Evolutionary conservation across 441 rosid genomes (phyloP), one percentile per base, ranked within the genome.

Genomic region (Flueggea neowawraea): DNA sequence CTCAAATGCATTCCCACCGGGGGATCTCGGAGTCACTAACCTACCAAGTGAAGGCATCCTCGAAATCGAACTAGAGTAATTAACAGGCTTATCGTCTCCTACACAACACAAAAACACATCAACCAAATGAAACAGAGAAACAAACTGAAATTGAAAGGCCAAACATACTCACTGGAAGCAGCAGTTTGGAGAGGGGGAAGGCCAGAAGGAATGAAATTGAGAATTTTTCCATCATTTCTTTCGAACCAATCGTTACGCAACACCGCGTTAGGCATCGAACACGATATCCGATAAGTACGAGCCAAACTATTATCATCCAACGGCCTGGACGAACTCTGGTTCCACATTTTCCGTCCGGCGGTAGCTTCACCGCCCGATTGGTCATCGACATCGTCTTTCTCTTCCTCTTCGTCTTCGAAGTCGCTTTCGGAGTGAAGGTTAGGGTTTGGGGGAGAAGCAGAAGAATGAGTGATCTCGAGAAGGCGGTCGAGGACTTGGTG

Each of bases 401-500:
- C 55, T 16, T 54, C 60, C 13, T 49, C 70, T 17, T 32, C 65
- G 41, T 36, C 9, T 36, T 36, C 28, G 28, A 22, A 22, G 28
- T 22, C 28, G 28, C 28, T 22, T 22, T 22, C 28, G 16, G 55
- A n/a, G 36, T 45, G 6, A 10, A 22, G 5, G n/a, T 31, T 16
- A 59, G 53, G 51, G 56, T 58, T 58, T 58, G 53, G 67, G 68
- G 15, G 49, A 52, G 28, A 13, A 69, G 45, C 8, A 11, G 45
- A 47, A 14, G 50, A 12, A 9, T 47, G 12, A 11, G 50, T 76
- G n/a, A 82, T 51, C 60, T 77, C 70, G 60, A 82, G 58, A 45
- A 82, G 69, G 41, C 86, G 80, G 62, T 86, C 83, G 62, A 86
- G 85, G 62, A 86, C 76, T 57, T 80, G 81, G 43, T 83, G 84